phyloP scores from a whole-genome alignment of 306 rosid genomes.

The Rosa lucieae region DNA sequence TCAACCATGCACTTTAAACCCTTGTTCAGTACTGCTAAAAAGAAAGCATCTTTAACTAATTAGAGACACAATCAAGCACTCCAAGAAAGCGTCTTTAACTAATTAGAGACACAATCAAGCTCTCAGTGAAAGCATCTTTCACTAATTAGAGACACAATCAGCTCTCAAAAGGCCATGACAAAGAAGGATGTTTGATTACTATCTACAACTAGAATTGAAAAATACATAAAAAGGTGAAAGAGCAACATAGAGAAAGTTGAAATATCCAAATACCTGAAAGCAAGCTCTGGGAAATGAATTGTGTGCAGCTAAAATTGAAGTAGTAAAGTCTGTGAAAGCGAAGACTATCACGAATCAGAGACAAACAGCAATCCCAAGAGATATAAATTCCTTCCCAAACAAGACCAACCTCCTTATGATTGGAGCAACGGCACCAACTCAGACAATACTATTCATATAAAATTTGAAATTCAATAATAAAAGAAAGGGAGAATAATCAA shows the following conservation, averaged over 20 bases:
- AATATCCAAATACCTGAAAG: slow-evolving; percentile 21
- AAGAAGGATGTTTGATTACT: slow-evolving; percentile 21
- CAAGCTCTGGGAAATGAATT: background rate
- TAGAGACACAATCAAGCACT: background rate
- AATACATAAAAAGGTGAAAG: background rate
- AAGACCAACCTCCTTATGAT: slow-evolving; percentile 73
- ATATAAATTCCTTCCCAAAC: slow-evolving; percentile 40
- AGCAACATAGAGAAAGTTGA: background rate
- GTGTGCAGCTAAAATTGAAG: slow-evolving; percentile 6
- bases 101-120: background rate
- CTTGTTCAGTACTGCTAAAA: background rate
- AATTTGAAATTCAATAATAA: slow-evolving; percentile 12
- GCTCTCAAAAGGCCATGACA: background rate
- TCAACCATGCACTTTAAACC: background rate
- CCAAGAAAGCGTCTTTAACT: background rate
- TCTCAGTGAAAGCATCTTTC: background rate
- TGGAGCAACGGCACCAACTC: slow-evolving; percentile 83
- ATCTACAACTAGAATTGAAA: background rate
- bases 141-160: background rate
- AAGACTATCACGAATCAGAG: slow-evolving; percentile 37
- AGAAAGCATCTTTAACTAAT: background rate
- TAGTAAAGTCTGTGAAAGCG: background rate
- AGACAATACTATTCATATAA: slow-evolving; percentile 30
- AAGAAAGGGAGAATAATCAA: slow-evolving; percentile 30
- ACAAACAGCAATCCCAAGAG: slow-evolving; percentile 64